Evolutionary conservation across 805 yeast species (phyloP), one percentile per base, ranked within the genome.

Genomic region (Metschnikowia henanensis): DNA sequence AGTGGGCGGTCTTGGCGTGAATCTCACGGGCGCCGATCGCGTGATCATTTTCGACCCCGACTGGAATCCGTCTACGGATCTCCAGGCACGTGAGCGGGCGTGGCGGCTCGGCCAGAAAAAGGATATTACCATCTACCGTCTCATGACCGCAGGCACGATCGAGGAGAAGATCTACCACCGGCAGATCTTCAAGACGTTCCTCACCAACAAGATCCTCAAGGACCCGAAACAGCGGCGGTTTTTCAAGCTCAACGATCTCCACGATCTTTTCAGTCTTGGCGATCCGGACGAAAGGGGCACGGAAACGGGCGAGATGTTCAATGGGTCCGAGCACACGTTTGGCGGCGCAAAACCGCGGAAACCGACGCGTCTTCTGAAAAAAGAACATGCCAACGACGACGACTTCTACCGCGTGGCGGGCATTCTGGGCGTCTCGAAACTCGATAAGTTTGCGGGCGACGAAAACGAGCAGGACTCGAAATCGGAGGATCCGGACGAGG

Each of bases 1-100:
- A 57, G 99, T 94, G 6, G 99, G 99, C 17, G 99, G 99, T 0
- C 68, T 94, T 30, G 99, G 99, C 17, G 87, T 92, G 1, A 92
- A 92, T 61, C 63, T 92, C 35, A 92, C 97, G 0, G 98, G 98
- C 3, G 98, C 99, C 0, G 90, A 90, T 52, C 69, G 98, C 35
- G 97, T 92, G 10, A 88, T 92, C 18, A 92, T 92, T 13, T 92
- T 78, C 60, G 99, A 92, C 58, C 99, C 99, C 0, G 98, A 94
- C 64, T 92, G 99, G 99, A 92, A 92, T 58, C 99, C 99, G 0
- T 89, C 97, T 1, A 94, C 98, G 0, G 99, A 92, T 68, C 76
- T 91, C 47, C 99, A 92, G 64, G 99, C 99, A 0, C 73, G 98
- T 47, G 99, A 92, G 61, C 68, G 99, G 37, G 97, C 98, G 0